These are phyloP conservation scores for Trichoderma reesei DNA, from an alignment of 495 filamentous ascomycete genomes.

Conservation along the genomic window DNA sequence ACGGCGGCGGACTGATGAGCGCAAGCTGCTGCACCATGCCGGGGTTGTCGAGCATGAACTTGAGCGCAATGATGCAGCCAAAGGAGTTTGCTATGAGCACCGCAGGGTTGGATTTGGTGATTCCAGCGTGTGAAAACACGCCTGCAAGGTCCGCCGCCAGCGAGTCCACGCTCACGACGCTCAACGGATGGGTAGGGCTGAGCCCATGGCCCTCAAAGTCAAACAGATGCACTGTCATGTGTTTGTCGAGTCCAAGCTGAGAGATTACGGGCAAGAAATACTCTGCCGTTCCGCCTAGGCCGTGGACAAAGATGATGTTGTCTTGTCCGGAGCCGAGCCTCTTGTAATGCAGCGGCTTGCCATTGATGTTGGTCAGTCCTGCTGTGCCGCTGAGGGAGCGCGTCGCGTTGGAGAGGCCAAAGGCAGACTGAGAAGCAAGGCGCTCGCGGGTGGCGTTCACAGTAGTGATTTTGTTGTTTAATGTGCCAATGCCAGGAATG, in stretches of 20 bases:
- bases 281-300: not conserved
- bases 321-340: slow-evolving; percentile 18
- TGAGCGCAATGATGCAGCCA: slow-evolving; percentile 13
- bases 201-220: slow-evolving; percentile 49
- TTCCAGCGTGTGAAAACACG: slow-evolving; percentile 23
- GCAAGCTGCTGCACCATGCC: slow-evolving; percentile 30
- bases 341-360: slow-evolving; percentile 33
- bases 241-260: slow-evolving; percentile 15
- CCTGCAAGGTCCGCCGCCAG: slow-evolving; percentile 34
- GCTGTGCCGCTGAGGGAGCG: slow-evolving; percentile 20
- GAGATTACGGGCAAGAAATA: slow-evolving; percentile 27
- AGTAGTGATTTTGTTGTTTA: slow-evolving; percentile 34
- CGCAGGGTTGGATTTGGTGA: slow-evolving; percentile 26
- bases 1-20: slow-evolving; percentile 33
- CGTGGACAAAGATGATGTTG: slow-evolving; percentile 38
- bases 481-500: slow-evolving; percentile 35
- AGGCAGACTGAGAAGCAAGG: slow-evolving; percentile 16
- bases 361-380: slow-evolving; percentile 33
- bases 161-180: slow-evolving; percentile 29
- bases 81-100: slow-evolving; percentile 38
- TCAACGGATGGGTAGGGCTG: slow-evolving; percentile 34
- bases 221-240: slow-evolving; percentile 29
- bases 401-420: slow-evolving; percentile 22
- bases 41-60: slow-evolving; percentile 29
- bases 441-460: slow-evolving; percentile 18